Conservation (phyloP, 441 rosid species). For the Sinapis alba region DNA sequence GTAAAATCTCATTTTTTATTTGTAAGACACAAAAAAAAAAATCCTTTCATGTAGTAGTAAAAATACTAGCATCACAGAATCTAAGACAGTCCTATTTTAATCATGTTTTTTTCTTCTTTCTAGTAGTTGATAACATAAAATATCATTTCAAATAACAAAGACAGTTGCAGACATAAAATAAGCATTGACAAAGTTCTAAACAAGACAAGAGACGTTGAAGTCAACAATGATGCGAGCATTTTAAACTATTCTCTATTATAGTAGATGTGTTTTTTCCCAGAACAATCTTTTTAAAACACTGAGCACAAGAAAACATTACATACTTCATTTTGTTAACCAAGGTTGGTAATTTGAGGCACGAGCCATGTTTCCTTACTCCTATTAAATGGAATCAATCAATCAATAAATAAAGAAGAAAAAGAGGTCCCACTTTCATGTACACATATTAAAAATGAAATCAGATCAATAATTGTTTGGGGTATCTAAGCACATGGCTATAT, state of each 20-base stretch:
- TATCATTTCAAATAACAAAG: constrained; percentile 16
- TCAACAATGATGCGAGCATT: constrained; percentile 8
- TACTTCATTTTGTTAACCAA: constrained; percentile 10
- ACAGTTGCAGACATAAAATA: constrained; percentile 15
- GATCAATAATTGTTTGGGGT: constrained; percentile 3
- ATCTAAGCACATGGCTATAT: constrained; percentile 31
- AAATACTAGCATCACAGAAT: neutral
- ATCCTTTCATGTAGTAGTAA: neutral
- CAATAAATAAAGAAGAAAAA: constrained; percentile 1
- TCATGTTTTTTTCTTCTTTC: neutral
- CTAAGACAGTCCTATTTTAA: neutral
- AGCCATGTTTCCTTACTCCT: constrained; percentile 1
- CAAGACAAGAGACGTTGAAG: constrained; percentile 3
- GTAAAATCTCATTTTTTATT: neutral
- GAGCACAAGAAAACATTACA: constrained; percentile 24
- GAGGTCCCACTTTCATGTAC: constrained; percentile 21
- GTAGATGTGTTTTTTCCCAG: neutral
- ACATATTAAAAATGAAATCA: neutral
- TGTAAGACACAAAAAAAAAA: constrained; percentile 1
- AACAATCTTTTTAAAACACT: constrained; percentile 6
- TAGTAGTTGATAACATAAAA: neutral
- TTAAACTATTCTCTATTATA: neutral
- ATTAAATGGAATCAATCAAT: constrained; percentile 4
- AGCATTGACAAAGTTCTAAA: constrained; percentile 22
- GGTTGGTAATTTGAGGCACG: constrained; percentile 6